Base-by-base conservation (phyloP, 495 filamentous ascomycete genomes). In the Penicillium riverlandense region DNA sequence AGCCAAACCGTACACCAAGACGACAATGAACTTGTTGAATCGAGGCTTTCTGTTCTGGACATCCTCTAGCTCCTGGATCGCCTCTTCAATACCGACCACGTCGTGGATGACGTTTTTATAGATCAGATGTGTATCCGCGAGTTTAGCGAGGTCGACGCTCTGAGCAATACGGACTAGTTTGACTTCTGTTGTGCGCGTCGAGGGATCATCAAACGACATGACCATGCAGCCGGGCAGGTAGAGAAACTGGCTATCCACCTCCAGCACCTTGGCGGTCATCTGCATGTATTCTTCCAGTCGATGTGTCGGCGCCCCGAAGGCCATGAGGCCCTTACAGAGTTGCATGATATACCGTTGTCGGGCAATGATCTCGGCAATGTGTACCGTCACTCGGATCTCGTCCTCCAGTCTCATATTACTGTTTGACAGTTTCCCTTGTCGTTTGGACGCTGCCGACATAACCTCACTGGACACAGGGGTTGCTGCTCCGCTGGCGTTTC, bases 71-170 rank as follows among this genome's bases (percentile, higher is more conserved):
- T 78, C 71, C 11, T 72, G 60, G 0, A 80, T 89, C 0, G 88
- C 90, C 57, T 92, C 85, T 45, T 92, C 87, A 32, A 90, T 83
- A 14, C 84, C 80, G 35, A 91, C 82, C 12, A 82, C 70, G 58
- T 95, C 90, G 57, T 95, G 88, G 7, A 95, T 79, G 11, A 96
- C 87, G 49, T 88, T 81, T 58, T 96, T 96, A 68, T 95, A 96
- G 30, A 95, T 79, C 35, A 85, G 78, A 55, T 95, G 88, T 8
- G 82, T 80, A 49, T 94, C 88, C 3, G 84, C 74, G 8, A 96
- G 72, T 37, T 83, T 86, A 8, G 86, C 85, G 1, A 96, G 73
- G 62, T 96, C 84, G 16, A 96, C 73, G 1, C 86, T 87, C 58
- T 88, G 85, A 1, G 61, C 63, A 2, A 78, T 71, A 8, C 85